phyloP scores from a whole-genome alignment of 192 early-diverging fungal species.

The Podila epigama region DNA sequence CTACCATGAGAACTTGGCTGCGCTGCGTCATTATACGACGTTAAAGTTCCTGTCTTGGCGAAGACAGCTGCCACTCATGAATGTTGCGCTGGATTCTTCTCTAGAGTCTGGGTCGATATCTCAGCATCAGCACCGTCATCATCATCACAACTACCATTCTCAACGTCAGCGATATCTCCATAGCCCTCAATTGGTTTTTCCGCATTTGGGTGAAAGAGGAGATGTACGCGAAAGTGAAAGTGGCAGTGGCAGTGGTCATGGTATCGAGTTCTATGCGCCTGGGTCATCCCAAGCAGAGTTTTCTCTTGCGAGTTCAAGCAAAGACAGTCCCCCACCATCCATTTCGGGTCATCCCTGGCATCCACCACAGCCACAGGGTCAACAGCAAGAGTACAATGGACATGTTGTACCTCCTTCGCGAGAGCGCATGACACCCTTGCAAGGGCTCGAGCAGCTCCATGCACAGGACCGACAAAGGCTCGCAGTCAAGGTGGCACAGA shows the following conservation, averaged over 20 bases:
- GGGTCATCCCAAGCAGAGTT: neutral
- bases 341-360: neutral
- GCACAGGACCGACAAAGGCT: slow-evolving; percentile 2
- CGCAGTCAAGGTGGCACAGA: slow-evolving; percentile 3
- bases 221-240: too few species aligned
- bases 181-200: neutral
- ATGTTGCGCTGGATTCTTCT: slow-evolving; percentile 12
- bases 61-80: neutral
- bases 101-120: slow-evolving; percentile 7
- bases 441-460: neutral
- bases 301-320: neutral
- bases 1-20: slow-evolving; percentile 12
- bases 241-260: too few species aligned
- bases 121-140: neutral
- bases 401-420: too few species aligned
- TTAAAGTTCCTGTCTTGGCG: slow-evolving; percentile 33
- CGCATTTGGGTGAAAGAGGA: neutral
- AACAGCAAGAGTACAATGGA: too few species aligned
- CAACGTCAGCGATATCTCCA: too few species aligned
- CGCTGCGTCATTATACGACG: slow-evolving; percentile 24
- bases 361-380: neutral
- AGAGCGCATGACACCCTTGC: neutral
- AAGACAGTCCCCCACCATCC: slow-evolving; percentile 2
- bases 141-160: neutral
- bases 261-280: neutral